phyloP scores from a whole-genome alignment of 2,329 filamentous ascomycete genomes.

The Epichloe typhina region DNA sequence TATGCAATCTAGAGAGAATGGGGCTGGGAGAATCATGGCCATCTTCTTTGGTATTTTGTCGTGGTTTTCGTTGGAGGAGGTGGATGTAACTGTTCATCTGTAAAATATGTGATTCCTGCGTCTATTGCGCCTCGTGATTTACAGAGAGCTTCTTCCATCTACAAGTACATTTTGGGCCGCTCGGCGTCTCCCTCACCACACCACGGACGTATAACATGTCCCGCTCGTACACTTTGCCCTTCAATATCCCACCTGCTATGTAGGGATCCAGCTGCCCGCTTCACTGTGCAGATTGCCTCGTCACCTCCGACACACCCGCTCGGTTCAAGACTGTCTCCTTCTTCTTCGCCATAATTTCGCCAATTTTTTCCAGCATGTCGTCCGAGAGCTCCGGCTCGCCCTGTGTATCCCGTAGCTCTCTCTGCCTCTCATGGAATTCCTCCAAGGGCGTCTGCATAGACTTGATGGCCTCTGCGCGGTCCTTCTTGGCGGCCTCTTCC shows the following conservation, averaged over 20 bases:
- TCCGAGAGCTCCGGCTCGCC: slow-evolving; percentile 43
- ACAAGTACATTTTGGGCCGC: background rate
- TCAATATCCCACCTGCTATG: background rate
- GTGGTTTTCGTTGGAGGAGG: too few relatives aligned
- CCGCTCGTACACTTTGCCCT: background rate
- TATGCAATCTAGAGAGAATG: too few relatives aligned
- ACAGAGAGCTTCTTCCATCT: background rate
- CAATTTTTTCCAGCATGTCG: slow-evolving; percentile 49
- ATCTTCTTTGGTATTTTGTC: too few relatives aligned
- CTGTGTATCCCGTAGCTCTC: slow-evolving; percentile 34
- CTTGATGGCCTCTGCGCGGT: slow-evolving; percentile 15
- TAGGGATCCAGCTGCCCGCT: background rate
- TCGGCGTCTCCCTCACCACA: background rate
- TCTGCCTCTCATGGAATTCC: slow-evolving; percentile 44
- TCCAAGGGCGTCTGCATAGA: slow-evolving; percentile 43
- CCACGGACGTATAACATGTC: background rate
- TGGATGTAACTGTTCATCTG: too few relatives aligned
- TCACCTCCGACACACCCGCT: slow-evolving; percentile 23
- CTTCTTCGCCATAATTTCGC: slow-evolving; percentile 46
- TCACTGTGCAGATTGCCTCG: slow-evolving; percentile 2
- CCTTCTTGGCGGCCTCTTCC: slow-evolving; percentile 36
- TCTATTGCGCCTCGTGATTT: background rate
- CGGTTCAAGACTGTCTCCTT: slow-evolving; percentile 27
- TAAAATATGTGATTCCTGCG: background rate
- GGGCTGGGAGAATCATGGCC: too few relatives aligned